These are phyloP conservation scores for Obelidium mucronatum DNA, from an alignment of 192 early-diverging fungal genomes.

Conservation along the genomic window DNA sequence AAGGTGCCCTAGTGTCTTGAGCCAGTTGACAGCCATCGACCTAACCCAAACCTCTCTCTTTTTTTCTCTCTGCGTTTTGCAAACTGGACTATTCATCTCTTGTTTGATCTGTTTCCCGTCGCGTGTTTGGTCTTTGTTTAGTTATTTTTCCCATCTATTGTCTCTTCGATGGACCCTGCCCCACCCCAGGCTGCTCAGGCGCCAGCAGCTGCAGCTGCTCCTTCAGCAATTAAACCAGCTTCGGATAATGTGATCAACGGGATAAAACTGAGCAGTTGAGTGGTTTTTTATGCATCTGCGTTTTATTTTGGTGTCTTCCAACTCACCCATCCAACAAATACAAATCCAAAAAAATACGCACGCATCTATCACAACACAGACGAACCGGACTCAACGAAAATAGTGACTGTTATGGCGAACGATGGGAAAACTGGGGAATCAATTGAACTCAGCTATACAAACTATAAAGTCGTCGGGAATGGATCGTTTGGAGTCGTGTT, in stretches of 20 bases:
- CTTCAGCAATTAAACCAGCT: slow-evolving; percentile 13
- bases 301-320: not conserved
- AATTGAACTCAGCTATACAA: slow-evolving; percentile 89
- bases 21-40: no score
- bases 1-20: no score
- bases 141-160: not conserved
- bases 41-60: no score
- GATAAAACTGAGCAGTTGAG: slow-evolving; percentile 57
- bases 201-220: slow-evolving; percentile 18
- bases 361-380: slow-evolving; percentile 17
- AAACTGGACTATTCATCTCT: not conserved
- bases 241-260: slow-evolving; percentile 59
- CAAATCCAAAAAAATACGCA: not conserved
- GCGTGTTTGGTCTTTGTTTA: no score
- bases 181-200: not conserved
- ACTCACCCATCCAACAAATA: not conserved
- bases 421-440: slow-evolving; percentile 88
- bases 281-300: not conserved
- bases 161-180: not conserved
- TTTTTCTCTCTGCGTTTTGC: not conserved
- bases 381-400: slow-evolving; percentile 44
- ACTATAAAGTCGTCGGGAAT: slow-evolving; percentile 95
- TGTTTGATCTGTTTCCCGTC: no score
- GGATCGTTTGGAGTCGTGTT: slow-evolving; percentile 99
- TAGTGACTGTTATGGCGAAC: slow-evolving; percentile 75